Evolutionary conservation across 2,329 filamentous ascomycete species (phyloP).

Genomic region (Calonectria pteridis): DNA sequence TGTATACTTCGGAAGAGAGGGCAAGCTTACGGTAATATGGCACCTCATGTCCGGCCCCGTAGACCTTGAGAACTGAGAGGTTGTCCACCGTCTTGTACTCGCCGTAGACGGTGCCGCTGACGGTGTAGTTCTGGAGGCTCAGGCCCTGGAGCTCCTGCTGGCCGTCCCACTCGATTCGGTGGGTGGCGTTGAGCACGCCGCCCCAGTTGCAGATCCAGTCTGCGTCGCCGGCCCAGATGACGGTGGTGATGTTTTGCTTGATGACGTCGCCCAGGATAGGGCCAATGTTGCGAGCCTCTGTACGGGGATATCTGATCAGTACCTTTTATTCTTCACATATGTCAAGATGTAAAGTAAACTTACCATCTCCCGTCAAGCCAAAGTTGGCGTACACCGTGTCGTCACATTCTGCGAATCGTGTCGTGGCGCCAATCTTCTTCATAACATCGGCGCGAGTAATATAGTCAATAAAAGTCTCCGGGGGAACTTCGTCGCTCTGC

Average conservation of each 20-base stretch:
- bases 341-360: background rate
- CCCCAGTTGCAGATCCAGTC: slow-evolving; percentile 72
- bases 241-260: slow-evolving; percentile 59
- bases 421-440: slow-evolving; percentile 41
- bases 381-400: slow-evolving; percentile 41
- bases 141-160: slow-evolving; percentile 53
- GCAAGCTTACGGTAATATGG: slow-evolving; percentile 56
- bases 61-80: slow-evolving; percentile 69
- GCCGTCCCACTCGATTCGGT: slow-evolving; percentile 58
- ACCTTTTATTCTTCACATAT: background rate
- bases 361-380: slow-evolving; percentile 40
- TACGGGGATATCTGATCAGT: slow-evolving; percentile 15
- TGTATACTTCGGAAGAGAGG: too few species aligned
- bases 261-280: slow-evolving; percentile 58
- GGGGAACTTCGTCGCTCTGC: slow-evolving; percentile 35
- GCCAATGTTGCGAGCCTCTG: slow-evolving; percentile 59
- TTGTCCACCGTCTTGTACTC: slow-evolving; percentile 66
- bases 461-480: slow-evolving; percentile 41
- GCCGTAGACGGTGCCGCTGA: slow-evolving; percentile 60
- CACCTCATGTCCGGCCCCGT: slow-evolving; percentile 69
- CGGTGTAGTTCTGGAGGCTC: slow-evolving; percentile 56
- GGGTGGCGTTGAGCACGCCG: slow-evolving; percentile 60
- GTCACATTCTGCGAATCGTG: slow-evolving; percentile 41
- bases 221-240: slow-evolving; percentile 69
- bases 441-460: slow-evolving; percentile 41